Percentiles rank a stretch among this genome's conserved stretches.
phyloP scores from a whole-genome alignment of 805 yeast genomes.

The Candida qinlingensis region DNA sequence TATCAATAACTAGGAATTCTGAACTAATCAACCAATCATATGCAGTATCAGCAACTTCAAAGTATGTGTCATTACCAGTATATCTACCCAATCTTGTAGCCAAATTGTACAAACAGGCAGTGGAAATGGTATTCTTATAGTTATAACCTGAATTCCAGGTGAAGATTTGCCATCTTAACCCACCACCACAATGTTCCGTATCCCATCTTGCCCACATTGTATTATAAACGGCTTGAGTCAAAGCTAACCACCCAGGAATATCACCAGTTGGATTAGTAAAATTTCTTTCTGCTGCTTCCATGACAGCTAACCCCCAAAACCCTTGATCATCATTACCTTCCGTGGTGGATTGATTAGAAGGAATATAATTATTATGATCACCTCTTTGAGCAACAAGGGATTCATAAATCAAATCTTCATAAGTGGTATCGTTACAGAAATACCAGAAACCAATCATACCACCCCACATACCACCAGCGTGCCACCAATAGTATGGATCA shows the following conservation, averaged over 20 bases:
- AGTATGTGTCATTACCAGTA: constrained; percentile 50
- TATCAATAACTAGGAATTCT: constrained; percentile 34
- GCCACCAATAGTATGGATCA: constrained; percentile 85
- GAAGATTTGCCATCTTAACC: constrained; percentile 70
- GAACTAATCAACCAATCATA: constrained; percentile 56
- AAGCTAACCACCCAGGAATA: constrained; percentile 49
- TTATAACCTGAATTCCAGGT: constrained; percentile 66
- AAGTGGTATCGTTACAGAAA: constrained; percentile 68
- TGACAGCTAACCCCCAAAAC: constrained; percentile 64
- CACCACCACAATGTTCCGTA: constrained; percentile 49
- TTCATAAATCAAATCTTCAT: constrained; percentile 49
- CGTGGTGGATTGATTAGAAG: constrained; percentile 57
- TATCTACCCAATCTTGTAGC: constrained; percentile 62
- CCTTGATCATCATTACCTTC: constrained; percentile 78
- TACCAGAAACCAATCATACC: constrained; percentile 65
- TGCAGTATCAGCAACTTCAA: constrained; percentile 47
- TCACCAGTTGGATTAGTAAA: constrained; percentile 46
- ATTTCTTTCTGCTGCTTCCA: constrained; percentile 61
- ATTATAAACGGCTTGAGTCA: constrained; percentile 59
- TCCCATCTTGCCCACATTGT: constrained; percentile 66
- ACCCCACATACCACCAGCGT: constrained; percentile 82
- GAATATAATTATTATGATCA: constrained; percentile 49
- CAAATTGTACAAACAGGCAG: constrained; percentile 56
- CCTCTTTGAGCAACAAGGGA: constrained; percentile 48
- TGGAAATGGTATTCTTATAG: constrained; percentile 59